phyloP scores from a whole-genome alignment of 2,329 filamentous ascomycete genomes.

The Blastomyces percursus region DNA sequence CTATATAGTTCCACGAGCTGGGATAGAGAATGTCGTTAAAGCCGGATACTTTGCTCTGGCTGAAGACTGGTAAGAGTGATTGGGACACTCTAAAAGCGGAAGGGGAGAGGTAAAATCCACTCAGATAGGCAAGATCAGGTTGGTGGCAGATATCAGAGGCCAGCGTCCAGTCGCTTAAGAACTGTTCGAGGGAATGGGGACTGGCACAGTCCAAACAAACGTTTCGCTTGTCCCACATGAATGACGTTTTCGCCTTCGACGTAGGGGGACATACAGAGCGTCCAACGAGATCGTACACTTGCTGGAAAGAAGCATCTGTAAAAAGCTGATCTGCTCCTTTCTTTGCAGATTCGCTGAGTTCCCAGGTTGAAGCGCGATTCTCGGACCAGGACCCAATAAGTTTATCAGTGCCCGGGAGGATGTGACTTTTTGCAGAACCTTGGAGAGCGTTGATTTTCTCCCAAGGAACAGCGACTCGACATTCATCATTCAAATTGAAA shows the following conservation, averaged over 20 bases:
- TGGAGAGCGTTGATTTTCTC: conserved; percentile 31
- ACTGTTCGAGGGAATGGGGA: conserved; percentile 56
- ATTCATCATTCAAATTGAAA: conserved; percentile 53
- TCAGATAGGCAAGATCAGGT: conserved; percentile 61
- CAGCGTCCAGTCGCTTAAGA: conserved; percentile 54
- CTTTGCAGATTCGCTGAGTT: conserved; percentile 26
- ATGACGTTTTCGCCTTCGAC: conserved; percentile 48
- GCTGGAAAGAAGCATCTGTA: conserved; percentile 30
- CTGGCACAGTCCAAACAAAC: conserved; percentile 54
- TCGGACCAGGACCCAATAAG: conserved; percentile 27
- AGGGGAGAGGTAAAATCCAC: conserved; percentile 60
- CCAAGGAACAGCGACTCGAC: conserved; percentile 46
- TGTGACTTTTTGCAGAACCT: conserved; percentile 12
- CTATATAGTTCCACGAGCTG: conserved; percentile 50
- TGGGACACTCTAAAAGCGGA: conserved; percentile 52
- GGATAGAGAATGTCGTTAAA: conserved; percentile 72
- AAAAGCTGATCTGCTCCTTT: conserved; percentile 28
- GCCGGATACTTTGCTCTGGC: conserved; percentile 58
- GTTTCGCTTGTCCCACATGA: conserved; percentile 52
- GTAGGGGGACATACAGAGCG: conserved; percentile 50
- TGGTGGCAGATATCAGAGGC: conserved; percentile 63
- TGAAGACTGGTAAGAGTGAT: conserved; percentile 63
- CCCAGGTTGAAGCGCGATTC: conserved; percentile 30
- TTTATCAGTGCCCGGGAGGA: conserved; percentile 15
- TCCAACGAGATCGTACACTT: conserved; percentile 33